Percentiles rank a stretch among this genome's conserved stretches.
These are phyloP conservation scores for Vitis cinerea DNA, from an alignment of 164 flowering plant species.

Conservation along the genomic window DNA sequence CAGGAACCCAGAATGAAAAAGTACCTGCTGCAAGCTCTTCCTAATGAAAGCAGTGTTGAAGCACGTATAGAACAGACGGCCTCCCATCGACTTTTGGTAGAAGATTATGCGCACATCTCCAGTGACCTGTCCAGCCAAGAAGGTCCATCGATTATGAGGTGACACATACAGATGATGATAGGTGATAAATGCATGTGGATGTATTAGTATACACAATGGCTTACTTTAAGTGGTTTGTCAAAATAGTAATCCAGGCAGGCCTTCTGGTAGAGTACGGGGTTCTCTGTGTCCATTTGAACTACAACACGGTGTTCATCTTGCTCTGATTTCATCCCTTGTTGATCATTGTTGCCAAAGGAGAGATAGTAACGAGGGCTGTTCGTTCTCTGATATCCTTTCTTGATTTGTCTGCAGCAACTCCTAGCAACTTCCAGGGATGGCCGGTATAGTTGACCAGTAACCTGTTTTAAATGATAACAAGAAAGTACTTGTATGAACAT, in stretches of 20 bases:
- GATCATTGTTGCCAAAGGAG: conserved; percentile 43
- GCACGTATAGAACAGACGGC: conserved; percentile 80
- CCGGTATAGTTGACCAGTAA: conserved; percentile 46
- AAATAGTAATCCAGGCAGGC: conserved; percentile 63
- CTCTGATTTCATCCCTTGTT: conserved; percentile 28
- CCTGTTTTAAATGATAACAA: conserved; percentile 25
- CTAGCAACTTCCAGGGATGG: conserved; percentile 55
- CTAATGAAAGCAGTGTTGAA: conserved; percentile 77
- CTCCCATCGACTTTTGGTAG: conserved; percentile 73
- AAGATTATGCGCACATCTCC: conserved; percentile 78
- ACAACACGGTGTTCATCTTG: conserved; percentile 41
- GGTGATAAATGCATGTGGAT: too few species aligned
- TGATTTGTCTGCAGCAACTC: conserved; percentile 53
- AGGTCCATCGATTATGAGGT: background rate
- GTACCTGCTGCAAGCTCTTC: conserved; percentile 73
- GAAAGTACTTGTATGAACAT: background rate
- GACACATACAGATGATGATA: too few species aligned
- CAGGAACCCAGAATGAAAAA: background rate
- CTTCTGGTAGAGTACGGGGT: conserved; percentile 53
- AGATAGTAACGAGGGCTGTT: conserved; percentile 48
- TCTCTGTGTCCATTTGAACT: conserved; percentile 80
- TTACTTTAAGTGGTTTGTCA: conserved; percentile 59
- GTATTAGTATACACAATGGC: background rate
- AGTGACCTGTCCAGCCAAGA: conserved; percentile 43
- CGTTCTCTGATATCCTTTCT: conserved; percentile 45